These are phyloP conservation scores for Globisporangium megalacanthum DNA, from an alignment of 352 stramenopile species.

Conservation along the genomic window DNA sequence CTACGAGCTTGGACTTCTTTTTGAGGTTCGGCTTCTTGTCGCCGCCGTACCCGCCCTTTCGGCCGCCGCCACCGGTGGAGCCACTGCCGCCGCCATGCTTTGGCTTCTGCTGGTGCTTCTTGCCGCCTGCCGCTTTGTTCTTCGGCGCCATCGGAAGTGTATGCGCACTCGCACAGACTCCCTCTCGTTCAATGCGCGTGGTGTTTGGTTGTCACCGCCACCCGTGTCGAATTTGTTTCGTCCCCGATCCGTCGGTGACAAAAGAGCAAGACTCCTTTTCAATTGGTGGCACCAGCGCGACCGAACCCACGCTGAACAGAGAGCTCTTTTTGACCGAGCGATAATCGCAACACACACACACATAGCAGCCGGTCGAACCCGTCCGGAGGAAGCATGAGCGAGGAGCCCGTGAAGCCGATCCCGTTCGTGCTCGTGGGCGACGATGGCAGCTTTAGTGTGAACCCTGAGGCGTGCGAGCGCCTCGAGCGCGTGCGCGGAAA, in stretches of 20 bases:
- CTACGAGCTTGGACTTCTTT: constrained; percentile 85
- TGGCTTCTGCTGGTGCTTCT: not conserved
- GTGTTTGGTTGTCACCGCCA: constrained; percentile 6
- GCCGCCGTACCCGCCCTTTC: constrained; percentile 8
- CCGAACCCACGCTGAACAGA: constrained; percentile 5
- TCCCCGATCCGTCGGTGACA: not conserved
- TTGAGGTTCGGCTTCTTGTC: constrained; percentile 32
- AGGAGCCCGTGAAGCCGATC: constrained; percentile 44
- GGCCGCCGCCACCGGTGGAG: not conserved
- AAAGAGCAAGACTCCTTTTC: not conserved
- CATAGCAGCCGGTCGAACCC: not conserved
- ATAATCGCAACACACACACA: not conserved
- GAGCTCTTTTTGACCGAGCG: too few relatives aligned
- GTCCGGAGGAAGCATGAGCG: constrained; percentile 22
- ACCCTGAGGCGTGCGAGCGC: constrained; percentile 59
- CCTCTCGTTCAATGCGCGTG: too few relatives aligned
- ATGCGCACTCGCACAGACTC: not conserved
- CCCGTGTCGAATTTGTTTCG: not conserved
- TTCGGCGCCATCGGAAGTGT: too few relatives aligned
- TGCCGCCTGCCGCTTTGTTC: not conserved
- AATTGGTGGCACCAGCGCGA: constrained; percentile 4
- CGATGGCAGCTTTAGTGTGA: constrained; percentile 74
- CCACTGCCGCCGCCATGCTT: constrained; percentile 1
- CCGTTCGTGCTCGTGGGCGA: constrained; percentile 80
- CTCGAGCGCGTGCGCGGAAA: constrained; percentile 72